A percentile compares a stretch with the other conserved stretches of the same genome.
These are phyloP conservation scores for Ustilago cynodontis DNA, from an alignment of 1,284 basidiomycete species.

Conservation along the genomic window DNA sequence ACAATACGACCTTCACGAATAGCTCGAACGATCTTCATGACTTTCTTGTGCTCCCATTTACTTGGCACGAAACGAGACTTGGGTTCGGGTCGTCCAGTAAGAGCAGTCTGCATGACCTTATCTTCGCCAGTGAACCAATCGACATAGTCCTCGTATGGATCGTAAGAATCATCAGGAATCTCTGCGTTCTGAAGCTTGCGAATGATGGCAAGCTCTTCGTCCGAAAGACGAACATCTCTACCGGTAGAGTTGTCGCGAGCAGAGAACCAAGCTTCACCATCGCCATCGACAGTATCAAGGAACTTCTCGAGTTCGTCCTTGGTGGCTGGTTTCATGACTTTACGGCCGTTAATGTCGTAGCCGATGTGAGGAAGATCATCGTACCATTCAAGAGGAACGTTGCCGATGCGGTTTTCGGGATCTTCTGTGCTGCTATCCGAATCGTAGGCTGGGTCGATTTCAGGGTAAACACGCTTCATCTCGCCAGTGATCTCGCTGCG, in stretches of 20 bases:
- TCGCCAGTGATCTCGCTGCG: slow-evolving; percentile 87
- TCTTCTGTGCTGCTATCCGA: slow-evolving; percentile 98
- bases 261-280: slow-evolving; percentile 90
- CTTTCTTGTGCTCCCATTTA: slow-evolving; percentile 99
- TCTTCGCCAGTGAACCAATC: slow-evolving; percentile 99
- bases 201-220: slow-evolving; percentile 95
- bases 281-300: slow-evolving; percentile 86
- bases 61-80: slow-evolving; percentile 96
- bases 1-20: slow-evolving; percentile 95
- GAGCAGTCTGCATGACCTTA: slow-evolving; percentile 91
- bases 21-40: slow-evolving; percentile 99
- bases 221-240: slow-evolving; percentile 85
- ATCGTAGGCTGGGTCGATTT: slow-evolving; percentile 95
- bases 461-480: slow-evolving; percentile 86
- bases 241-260: slow-evolving; percentile 92
- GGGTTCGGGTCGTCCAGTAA: slow-evolving; percentile 91
- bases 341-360: slow-evolving; percentile 94
- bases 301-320: slow-evolving; percentile 99
- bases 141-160: slow-evolving; percentile 86
- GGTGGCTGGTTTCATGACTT: slow-evolving; percentile 90
- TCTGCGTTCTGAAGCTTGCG: slow-evolving; percentile 88
- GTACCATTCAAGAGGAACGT: slow-evolving; percentile 98
- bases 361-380: slow-evolving; percentile 99
- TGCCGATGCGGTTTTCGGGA: slow-evolving; percentile 90
- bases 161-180: slow-evolving; percentile 87